Conservation (phyloP, 345 rosid species). For the Salix caprea region DNA sequence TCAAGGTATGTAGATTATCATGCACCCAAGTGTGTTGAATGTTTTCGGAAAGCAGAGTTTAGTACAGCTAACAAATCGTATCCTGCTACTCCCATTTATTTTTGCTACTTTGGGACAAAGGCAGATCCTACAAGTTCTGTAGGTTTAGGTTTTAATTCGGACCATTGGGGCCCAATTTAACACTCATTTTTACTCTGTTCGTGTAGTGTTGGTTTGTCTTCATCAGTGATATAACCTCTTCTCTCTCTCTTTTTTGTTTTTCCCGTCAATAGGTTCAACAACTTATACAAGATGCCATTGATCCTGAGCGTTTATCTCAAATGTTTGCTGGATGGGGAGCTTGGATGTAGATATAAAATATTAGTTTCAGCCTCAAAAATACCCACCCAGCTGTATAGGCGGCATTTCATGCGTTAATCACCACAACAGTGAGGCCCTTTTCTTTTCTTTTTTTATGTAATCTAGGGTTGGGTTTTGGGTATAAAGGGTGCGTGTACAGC, state of each 20-base stretch:
- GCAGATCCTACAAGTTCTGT: background rate
- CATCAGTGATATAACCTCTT: background rate
- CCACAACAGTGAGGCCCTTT: background rate
- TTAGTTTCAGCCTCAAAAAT: background rate
- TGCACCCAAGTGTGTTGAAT: too few relatives aligned
- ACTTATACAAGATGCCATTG: conserved; percentile 89
- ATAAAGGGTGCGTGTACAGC: background rate
- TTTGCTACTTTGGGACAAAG: background rate
- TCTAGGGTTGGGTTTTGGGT: background rate
- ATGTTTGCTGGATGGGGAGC: conserved; percentile 99
- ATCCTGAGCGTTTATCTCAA: conserved; percentile 73
- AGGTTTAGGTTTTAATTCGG: background rate
- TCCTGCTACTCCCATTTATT: background rate
- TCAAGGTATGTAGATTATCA: too few relatives aligned
- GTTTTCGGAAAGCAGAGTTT: too few relatives aligned
- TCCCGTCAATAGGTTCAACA: conserved; percentile 60
- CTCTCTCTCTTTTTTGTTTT: too few relatives aligned
- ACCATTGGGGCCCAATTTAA: background rate
- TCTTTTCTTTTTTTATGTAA: background rate
- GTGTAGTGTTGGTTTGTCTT: background rate
- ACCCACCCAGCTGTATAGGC: conserved; percentile 14
- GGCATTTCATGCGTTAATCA: background rate
- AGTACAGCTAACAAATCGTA: too few relatives aligned
- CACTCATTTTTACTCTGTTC: background rate
- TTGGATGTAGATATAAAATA: conserved; percentile 44